Evolutionary conservation across 2,329 filamentous ascomycete species (phyloP), one percentile per base, ranked within the genome.

Genomic region (Arachnomyces sp.): DNA sequence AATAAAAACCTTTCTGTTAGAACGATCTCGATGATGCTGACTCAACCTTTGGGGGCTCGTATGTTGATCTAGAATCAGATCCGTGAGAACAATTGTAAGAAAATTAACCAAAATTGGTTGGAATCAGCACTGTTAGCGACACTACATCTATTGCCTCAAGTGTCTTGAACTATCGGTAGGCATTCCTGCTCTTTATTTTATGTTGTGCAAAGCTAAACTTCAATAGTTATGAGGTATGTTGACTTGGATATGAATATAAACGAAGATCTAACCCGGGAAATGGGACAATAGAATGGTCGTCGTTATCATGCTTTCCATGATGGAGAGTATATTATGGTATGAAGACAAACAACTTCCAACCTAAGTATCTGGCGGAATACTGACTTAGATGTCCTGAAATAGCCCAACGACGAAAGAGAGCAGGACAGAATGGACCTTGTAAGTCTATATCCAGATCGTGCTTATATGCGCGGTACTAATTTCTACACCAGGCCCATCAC

Each of bases 371-470:
- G 11, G 34, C 34, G 17, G 25, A 12, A 36, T n/a, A 30, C 16
- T 14, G 5, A 9, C 8, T n/a, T 16, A 14, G 29, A 4, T 17
- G 7, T n/a, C 14, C 13, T 16, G 12, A 53, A 31, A 42, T 48
- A 55, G 45, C 59, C 60, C 14, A 62, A 63, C 39, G 59, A 62
- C 41, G 59, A 63, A 39, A 38, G 47, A 37, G 59, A 62, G 36
- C 58, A 61, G 44, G 55, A 60, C 37, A 55, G 56, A 15, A 50
- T 60, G 38, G 57, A 61, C 34, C 42, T 62, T 33, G 52, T 58
- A 37, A 60, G 64, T 38, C 21, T 25, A 5, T 9, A 5, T 25
- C 21, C 21, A 5, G 21, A 9, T 25, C 9, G 9, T 9, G 9
- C 9, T 25, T 25, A 25, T 25, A 25, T 5, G 9, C 5, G 9